phyloP scores from a whole-genome alignment of 177 flowering plant species.

The Tripterygium wilfordii region DNA sequence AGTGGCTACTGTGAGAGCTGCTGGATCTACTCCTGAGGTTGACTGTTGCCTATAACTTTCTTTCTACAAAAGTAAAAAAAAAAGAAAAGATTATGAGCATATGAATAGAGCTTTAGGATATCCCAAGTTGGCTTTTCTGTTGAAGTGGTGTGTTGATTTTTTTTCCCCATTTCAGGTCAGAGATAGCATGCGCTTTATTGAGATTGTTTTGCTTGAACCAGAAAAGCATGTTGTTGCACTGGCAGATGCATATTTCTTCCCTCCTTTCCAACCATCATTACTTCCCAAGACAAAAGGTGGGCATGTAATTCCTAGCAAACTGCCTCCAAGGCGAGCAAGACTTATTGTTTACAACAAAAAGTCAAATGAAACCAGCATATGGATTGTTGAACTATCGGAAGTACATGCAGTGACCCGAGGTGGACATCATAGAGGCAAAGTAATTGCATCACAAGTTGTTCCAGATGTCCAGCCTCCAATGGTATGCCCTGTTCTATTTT shows the following conservation, averaged over 20 bases:
- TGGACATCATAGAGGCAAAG: conserved; percentile 99
- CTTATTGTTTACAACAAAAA: conserved; percentile 84
- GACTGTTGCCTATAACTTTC: not conserved
- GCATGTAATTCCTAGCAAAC: conserved; percentile 77
- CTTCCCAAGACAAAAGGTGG: conserved; percentile 87
- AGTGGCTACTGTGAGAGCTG: conserved; percentile 92
- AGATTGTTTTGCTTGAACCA: conserved; percentile 81
- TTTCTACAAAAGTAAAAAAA: too few species aligned
- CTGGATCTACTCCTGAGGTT: conserved; percentile 97
- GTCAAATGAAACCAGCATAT: conserved; percentile 94
- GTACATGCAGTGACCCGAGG: conserved; percentile 98
- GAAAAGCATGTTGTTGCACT: conserved; percentile 88
- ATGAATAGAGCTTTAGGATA: too few species aligned
- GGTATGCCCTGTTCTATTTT: conserved; percentile 45
- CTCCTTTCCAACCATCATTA: conserved; percentile 95
- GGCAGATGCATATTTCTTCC: conserved; percentile 99
- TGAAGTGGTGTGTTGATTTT: too few species aligned
- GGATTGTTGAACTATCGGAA: conserved; percentile 86
- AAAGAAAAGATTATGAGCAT: too few species aligned
- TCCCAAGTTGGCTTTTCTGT: too few species aligned
- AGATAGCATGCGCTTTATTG: conserved; percentile 96
- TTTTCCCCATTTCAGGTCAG: conserved; percentile 86
- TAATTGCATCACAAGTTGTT: conserved; percentile 75
- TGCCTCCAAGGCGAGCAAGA: conserved; percentile 93
- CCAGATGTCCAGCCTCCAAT: conserved; percentile 98